Evolutionary conservation across 441 rosid genomes (phyloP), one percentile per base, ranked within the genome.

Genomic region (Gossypium trilobum): DNA sequence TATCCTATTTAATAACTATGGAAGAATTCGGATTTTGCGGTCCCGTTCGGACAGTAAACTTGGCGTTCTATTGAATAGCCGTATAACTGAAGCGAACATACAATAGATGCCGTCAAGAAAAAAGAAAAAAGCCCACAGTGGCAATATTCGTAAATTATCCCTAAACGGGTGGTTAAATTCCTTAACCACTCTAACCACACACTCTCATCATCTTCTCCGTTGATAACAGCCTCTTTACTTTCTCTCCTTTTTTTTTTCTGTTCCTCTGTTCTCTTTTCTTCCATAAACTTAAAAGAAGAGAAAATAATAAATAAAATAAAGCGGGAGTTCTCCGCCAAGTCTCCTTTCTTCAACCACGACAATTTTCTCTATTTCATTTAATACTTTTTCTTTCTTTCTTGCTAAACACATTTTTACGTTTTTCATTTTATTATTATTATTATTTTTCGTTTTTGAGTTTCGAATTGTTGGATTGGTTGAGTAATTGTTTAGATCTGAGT

Each of bases 401-500:
- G 31, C 36, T 51, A 57, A 71, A 33, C 63, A 36, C 52, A 50
- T 64, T 52, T 22, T 4, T 13, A 9, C 42, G 14, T 52, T 73
- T 51, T 31, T 52, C n/a, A 2, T 23, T 22, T 72, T 31, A 3
- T 29, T 29, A 0, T 4, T 39, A 31, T 31, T 31, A 4, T 13
- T 13, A 3, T 3, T 22, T 5, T 2, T 9, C 16, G 3, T 2
- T 25, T 27, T n/a, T 25, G 5, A 5, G 23, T 65, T 27, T 51
- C 65, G 54, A 54, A 29, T n/a, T 20, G 11, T 67, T 23, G 54
- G 20, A 71, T 33, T 25, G 23, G 42, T 69, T 60, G 29, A 50
- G 50, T 54, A 78, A 73, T 77, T 63, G 7, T 52, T 62, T 74
- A 85, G 89, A 87, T 85, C 91, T 82, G 87, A 79, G 66, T 4